Base-by-base conservation (phyloP, 2,329 filamentous ascomycete genomes). In the Pseudogymnoascus sp. region DNA sequence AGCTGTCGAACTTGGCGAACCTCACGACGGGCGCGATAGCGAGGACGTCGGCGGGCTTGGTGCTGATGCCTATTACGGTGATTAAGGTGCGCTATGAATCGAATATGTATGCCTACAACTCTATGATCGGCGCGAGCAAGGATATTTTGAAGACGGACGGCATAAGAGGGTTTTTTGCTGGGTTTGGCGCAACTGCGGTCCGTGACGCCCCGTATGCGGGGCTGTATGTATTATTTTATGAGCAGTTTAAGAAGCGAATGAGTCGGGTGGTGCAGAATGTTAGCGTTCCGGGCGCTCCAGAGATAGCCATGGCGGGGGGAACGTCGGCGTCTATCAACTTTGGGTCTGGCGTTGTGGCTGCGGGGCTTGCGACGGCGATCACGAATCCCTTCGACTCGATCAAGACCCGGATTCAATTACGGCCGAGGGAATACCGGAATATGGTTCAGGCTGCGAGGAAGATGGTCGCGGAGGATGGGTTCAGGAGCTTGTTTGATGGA, bases 351-450 rank as follows among this genome's bases (percentile, higher is more conserved):
- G 85, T 91, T 3, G 71, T 92, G 3, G 92, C 93, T 3, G 93
- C 91, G 0, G 88, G 87, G 1, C 78, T 90, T 31, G 95, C 92
- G 62, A 97, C 92, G 0, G 87, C 88, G 3, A 81, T 97, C 38
- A 97, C 94, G 7, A 99, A 99, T 74, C 94, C 94, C 0, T 97
- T 97, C 71, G 94, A 99, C 75, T 92, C 92, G 0, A 87, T 97
- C 74, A 99, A 99, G 78, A 99, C 94, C 21, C 81, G 94, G 59
- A 86, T 99, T 68, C 94, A 99, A 77, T 80, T 99, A 35, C 90
- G 95, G 78, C 94, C 94, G 3, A 80, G 80, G 6, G 82, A 84
- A 63, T 99, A 97, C 72, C 81, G 82, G 35, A 97, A 97, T 70
- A 90, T 93, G 82, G 75, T 90, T 67, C 85, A 89, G 65, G 91